A percentile compares a stretch with the other conserved stretches of the same genome.
phyloP scores from a whole-genome alignment of 768 basidiomycete species.

The Pulveroboletus sp. region DNA sequence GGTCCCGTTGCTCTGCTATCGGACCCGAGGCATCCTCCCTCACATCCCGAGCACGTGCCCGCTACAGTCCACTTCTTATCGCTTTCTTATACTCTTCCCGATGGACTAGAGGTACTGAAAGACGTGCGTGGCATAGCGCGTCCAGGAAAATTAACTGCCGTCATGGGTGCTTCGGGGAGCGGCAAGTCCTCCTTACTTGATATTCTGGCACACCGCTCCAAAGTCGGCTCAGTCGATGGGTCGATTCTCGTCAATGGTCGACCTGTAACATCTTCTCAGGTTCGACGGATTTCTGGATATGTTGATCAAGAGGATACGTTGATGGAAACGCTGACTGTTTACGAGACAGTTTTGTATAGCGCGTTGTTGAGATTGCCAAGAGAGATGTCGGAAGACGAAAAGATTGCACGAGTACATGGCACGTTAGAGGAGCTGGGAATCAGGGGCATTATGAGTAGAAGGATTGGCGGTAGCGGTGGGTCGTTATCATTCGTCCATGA shows the following conservation, averaged over 20 bases:
- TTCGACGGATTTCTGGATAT: slow-evolving; percentile 85
- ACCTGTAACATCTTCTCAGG: slow-evolving; percentile 65
- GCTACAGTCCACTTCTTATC: slow-evolving; percentile 88
- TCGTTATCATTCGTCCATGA: neutral
- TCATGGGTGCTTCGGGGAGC: slow-evolving; percentile 96
- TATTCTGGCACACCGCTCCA: slow-evolving; percentile 87
- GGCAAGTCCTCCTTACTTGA: slow-evolving; percentile 97
- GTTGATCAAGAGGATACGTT: slow-evolving; percentile 99
- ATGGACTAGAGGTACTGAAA: slow-evolving; percentile 65
- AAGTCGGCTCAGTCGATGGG: slow-evolving; percentile 72
- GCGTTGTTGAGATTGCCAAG: slow-evolving; percentile 85
- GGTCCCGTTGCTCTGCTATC: slow-evolving; percentile 83
- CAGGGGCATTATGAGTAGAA: slow-evolving; percentile 78
- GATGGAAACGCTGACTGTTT: slow-evolving; percentile 96
- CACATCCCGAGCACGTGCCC: slow-evolving; percentile 77
- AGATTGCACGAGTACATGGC: slow-evolving; percentile 89
- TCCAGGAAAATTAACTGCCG: slow-evolving; percentile 88
- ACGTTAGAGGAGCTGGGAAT: slow-evolving; percentile 97
- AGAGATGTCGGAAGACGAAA: slow-evolving; percentile 95
- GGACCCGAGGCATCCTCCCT: slow-evolving; percentile 60
- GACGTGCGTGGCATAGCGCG: slow-evolving; percentile 77
- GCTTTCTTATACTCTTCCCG: slow-evolving; percentile 69
- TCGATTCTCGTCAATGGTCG: slow-evolving; percentile 83
- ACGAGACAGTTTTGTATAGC: slow-evolving; percentile 94
- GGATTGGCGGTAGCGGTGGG: slow-evolving; percentile 85